Conservation (phyloP, 768 basidiomycete species). For the Rhodotorula taiwanensis region DNA sequence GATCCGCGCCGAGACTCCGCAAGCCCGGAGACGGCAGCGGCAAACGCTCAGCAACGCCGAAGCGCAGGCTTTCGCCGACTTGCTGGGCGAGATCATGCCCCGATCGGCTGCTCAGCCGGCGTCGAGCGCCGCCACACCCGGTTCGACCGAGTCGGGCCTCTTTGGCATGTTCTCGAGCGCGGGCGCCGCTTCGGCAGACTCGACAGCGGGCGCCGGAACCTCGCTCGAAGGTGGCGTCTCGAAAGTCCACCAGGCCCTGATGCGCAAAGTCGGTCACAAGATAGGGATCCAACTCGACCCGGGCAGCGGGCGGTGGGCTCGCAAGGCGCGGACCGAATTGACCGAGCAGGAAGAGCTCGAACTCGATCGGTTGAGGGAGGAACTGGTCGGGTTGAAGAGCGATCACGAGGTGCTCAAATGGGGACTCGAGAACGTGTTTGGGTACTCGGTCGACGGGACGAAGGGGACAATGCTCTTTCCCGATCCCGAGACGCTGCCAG, state of each 20-base stretch:
- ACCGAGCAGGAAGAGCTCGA: constrained; percentile 8
- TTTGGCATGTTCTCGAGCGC: constrained; percentile 5
- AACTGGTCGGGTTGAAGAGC: constrained; percentile 60
- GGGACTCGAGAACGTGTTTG: constrained; percentile 65
- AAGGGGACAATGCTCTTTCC: constrained; percentile 9
- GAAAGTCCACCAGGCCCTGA: constrained; percentile 13
- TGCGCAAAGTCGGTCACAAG: constrained; percentile 6
- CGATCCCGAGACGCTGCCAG: constrained; percentile 3
- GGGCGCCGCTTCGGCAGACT: neutral
- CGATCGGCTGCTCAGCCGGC: neutral
- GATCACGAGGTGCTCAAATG: constrained; percentile 68
- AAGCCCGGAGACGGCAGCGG: constrained; percentile 6
- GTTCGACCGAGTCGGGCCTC: neutral
- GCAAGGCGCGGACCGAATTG: constrained; percentile 1
- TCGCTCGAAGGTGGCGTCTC: neutral
- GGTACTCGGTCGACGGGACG: constrained; percentile 43
- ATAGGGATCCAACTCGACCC: neutral
- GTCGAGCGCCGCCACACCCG: neutral
- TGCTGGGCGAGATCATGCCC: constrained; percentile 31
- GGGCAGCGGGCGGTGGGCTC: neutral
- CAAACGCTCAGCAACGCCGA: constrained; percentile 23
- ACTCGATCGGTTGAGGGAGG: constrained; percentile 64
- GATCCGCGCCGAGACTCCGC: neutral
- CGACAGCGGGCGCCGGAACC: neutral
- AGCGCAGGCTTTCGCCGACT: constrained; percentile 29